A percentile compares a stretch with the other conserved stretches of the same genome.
Evolutionary conservation across 257 asterid genomes (phyloP).

Genomic region (Scutellaria galericulata): DNA sequence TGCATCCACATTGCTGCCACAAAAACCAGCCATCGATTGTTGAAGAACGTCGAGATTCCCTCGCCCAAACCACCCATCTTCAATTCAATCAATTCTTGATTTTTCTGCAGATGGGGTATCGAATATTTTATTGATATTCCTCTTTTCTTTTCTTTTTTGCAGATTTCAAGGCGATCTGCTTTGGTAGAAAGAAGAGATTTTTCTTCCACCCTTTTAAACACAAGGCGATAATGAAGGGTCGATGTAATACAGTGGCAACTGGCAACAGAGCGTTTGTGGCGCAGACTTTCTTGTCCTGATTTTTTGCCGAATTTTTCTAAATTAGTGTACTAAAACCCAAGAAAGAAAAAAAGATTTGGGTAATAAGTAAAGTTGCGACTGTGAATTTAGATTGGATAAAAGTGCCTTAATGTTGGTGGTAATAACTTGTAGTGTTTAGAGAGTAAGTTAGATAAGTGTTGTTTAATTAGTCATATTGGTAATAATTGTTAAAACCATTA

Average conservation of each 20-base stretch:
- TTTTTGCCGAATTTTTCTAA: too few species aligned
- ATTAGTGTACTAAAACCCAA: too few species aligned
- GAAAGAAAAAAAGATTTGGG: too few species aligned
- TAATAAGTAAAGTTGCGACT: too few species aligned
- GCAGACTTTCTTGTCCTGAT: too few species aligned
- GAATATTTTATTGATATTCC: not conserved
- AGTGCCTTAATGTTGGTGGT: too few species aligned
- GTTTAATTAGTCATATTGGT: too few species aligned
- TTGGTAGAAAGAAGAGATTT: not conserved
- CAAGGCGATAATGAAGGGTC: not conserved
- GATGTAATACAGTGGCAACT: not conserved
- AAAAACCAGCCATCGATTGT: slow-evolving; percentile 85
- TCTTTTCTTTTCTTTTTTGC: not conserved
- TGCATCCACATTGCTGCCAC: slow-evolving; percentile 98
- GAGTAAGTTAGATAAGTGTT: too few species aligned
- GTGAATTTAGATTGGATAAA: too few species aligned
- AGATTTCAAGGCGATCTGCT: not conserved
- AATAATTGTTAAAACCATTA: too few species aligned
- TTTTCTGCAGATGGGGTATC: slow-evolving; percentile 5
- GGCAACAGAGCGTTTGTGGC: too few species aligned
- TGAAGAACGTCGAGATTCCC: slow-evolving; percentile 43
- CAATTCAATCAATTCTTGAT: not conserved
- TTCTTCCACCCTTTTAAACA: not conserved
- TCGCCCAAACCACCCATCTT: slow-evolving; percentile 43
- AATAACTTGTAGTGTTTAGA: too few species aligned